Conservation (phyloP, 1,284 basidiomycete genomes). For the Melampsora americana region DNA sequence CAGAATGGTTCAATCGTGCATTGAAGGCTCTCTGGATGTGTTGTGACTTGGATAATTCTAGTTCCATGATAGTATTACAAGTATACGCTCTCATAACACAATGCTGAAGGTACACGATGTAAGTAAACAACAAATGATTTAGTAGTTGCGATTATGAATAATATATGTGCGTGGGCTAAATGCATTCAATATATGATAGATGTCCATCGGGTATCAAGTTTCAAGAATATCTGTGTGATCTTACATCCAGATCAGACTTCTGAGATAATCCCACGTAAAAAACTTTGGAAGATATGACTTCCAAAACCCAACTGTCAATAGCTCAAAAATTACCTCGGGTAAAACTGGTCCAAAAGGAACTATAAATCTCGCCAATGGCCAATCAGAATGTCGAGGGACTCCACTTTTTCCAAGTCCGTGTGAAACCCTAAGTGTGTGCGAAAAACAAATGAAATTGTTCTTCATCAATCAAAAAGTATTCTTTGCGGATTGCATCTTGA, state of each 20-base stretch:
- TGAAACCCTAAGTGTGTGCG: not conserved
- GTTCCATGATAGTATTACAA: too few species aligned
- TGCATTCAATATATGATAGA: too few species aligned
- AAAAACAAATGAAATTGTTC: not conserved
- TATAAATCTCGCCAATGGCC: not conserved
- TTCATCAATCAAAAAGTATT: not conserved
- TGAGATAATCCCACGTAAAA: not conserved
- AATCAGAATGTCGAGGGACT: not conserved
- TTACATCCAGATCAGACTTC: not conserved
- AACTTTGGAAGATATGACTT: not conserved
- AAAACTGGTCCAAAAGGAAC: constrained; percentile 1
- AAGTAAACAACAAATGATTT: too few species aligned
- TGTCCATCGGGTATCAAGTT: too few species aligned
- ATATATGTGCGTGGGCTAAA: too few species aligned
- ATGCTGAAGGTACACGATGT: too few species aligned
- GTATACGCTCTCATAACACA: too few species aligned
- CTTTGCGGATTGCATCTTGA: not conserved
- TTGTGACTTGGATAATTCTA: too few species aligned
- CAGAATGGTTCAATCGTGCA: too few species aligned
- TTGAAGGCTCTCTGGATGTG: too few species aligned
- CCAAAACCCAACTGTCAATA: not conserved
- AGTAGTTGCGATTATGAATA: too few species aligned
- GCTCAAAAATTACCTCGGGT: not conserved
- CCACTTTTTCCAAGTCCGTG: not conserved
- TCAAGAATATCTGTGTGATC: too few species aligned